Base-by-base conservation (phyloP, 345 rosid genomes). In the Eucalyptus fibrosa region DNA sequence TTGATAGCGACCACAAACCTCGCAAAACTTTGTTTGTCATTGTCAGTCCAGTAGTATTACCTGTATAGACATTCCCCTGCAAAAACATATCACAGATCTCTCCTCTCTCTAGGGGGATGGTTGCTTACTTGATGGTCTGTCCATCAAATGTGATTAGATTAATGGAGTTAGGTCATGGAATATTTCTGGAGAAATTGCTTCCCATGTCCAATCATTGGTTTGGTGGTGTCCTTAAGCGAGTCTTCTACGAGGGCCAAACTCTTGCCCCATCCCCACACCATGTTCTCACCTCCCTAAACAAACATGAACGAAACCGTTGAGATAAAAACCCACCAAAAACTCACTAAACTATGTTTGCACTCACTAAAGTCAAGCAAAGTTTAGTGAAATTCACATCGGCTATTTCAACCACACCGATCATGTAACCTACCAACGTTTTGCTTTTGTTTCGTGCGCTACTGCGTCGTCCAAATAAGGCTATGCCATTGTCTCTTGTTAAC, bases 181-280 rank as follows among this genome's bases (percentile, higher is more conserved):
- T 87, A 87, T 53, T 26, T 15, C 9, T 18, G 50, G 62, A 55
- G 53, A 44, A 81, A 49, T 49, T 72, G 89, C 83, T 37, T 77
- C 47, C 91, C 93, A 86, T 93, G 47, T 92, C 89, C 90, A 91
- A 93, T 93, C 91, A 93, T 93, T 86, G 51, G 93, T 89, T 91
- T 88, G 94, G 92, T 88, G 89, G 34, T 89, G 94, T 91, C 94
- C 49, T 86, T 45, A 42, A 55, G 89, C 59, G 91, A 89, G 9
- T 30, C 86, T 37, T 67, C 60, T 50, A 34, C 13, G 40, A 69
- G 67, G 34, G 45, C 91, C 65, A 85, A 69, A 19, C 88, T 16
- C 60, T 89, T 88, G 87, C 88, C 90, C 91, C 94, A 89, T 90
- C 40, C 93, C 82, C 87, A 4, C 94, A 8, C 93, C 94, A 92